Percentiles rank a stretch among this genome's conserved stretches.
phyloP scores from a whole-genome alignment of 768 basidiomycete species.

The Boletus vinaceobasis region DNA sequence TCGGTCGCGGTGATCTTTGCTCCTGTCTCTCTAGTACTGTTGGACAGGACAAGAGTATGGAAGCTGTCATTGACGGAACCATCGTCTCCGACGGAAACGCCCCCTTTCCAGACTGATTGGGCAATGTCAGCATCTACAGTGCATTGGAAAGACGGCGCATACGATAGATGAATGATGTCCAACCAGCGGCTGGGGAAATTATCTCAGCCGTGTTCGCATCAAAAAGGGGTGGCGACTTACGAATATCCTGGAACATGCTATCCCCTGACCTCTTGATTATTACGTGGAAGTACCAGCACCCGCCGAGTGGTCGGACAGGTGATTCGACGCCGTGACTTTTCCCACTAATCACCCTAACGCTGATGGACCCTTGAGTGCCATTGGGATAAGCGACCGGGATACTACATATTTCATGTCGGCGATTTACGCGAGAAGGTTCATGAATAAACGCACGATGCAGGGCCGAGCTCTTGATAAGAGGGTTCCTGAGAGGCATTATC shows the following conservation, averaged over 20 bases:
- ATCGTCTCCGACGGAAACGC: slow-evolving; percentile 56
- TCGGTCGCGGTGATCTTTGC: slow-evolving; percentile 57
- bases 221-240: slow-evolving; percentile 39
- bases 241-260: slow-evolving; percentile 77
- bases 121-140: slow-evolving; percentile 1
- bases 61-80: slow-evolving; percentile 48
- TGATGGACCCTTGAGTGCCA: slow-evolving; percentile 62
- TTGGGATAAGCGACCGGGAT: slow-evolving; percentile 73
- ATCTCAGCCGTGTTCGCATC: background rate
- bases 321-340: slow-evolving; percentile 83
- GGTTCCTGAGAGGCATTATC: slow-evolving; percentile 50
- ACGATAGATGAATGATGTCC: slow-evolving; percentile 91
- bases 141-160: slow-evolving; percentile 22
- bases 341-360: slow-evolving; percentile 85
- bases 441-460: slow-evolving; percentile 46
- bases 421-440: background rate
- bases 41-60: slow-evolving; percentile 83
- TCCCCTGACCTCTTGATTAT: slow-evolving; percentile 58
- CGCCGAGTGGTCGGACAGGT: slow-evolving; percentile 86
- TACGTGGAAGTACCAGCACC: slow-evolving; percentile 91
- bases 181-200: slow-evolving; percentile 56
- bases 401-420: slow-evolving; percentile 35
- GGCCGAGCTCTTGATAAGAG: slow-evolving; percentile 77
- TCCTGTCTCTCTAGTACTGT: slow-evolving; percentile 57
- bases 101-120: slow-evolving; percentile 44